Conservation (phyloP, 139 green algal species). For the Nannochloris sp. region DNA sequence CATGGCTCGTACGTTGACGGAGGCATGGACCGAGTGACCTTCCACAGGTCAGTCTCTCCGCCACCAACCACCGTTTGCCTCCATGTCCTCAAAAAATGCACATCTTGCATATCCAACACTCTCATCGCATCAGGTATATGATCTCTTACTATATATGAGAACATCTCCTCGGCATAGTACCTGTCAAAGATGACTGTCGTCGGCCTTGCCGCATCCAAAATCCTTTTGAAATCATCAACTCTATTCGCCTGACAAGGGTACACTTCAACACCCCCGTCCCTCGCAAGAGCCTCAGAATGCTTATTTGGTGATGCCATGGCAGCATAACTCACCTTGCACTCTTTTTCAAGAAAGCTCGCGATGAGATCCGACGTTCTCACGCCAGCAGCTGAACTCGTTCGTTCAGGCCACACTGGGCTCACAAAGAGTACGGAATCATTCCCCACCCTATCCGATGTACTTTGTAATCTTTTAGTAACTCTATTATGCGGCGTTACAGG, state of each 20-base stretch:
- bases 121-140: constrained; percentile 23
- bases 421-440: constrained; percentile 22
- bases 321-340: constrained; percentile 1
- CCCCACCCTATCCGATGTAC: background rate
- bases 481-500: too few species aligned
- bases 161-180: constrained; percentile 51
- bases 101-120: constrained; percentile 59
- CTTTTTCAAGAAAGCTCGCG: background rate
- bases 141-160: constrained; percentile 34
- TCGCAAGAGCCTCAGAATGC: constrained; percentile 7
- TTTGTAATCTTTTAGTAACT: too few species aligned
- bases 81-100: constrained; percentile 34
- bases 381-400: constrained; percentile 12
- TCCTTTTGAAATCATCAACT: constrained; percentile 2
- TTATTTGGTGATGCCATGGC: constrained; percentile 9
- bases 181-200: constrained; percentile 38
- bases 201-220: constrained; percentile 10
- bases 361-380: constrained; percentile 26
- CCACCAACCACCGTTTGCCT: constrained; percentile 8
- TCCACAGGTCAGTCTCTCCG: background rate
- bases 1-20: constrained; percentile 23
- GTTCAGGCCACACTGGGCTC: constrained; percentile 27
- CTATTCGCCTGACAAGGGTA: constrained; percentile 21
- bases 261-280: background rate
- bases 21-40: constrained; percentile 13